A percentile compares a stretch with the other conserved stretches of the same genome.
Conservation (phyloP, 495 filamentous ascomycete species). For the Aspergillus avenaceus region DNA sequence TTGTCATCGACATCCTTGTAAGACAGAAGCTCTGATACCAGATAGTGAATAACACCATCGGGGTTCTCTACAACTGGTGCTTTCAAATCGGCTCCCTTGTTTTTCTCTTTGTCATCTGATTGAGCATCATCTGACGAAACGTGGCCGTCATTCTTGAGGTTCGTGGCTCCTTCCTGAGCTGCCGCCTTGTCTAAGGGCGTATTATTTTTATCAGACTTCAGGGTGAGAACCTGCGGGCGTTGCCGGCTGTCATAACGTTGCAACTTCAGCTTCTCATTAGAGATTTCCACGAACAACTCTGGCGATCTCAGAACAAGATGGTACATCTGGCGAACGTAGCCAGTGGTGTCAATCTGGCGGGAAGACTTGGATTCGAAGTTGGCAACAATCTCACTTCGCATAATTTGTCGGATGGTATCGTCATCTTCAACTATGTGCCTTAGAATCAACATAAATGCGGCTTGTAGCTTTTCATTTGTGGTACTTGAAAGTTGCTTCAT, state of each 20-base stretch:
- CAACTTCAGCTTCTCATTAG: constrained; percentile 78
- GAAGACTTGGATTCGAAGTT: constrained; percentile 63
- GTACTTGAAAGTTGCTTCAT: constrained; percentile 81
- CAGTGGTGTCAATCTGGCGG: constrained; percentile 62
- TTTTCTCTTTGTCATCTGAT: constrained; percentile 52
- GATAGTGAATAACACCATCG: constrained; percentile 92
- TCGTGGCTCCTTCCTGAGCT: constrained; percentile 27
- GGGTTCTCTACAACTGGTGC: constrained; percentile 85
- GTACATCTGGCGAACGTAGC: constrained; percentile 72
- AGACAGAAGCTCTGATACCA: constrained; percentile 88
- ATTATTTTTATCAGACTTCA: constrained; percentile 49
- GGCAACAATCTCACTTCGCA: constrained; percentile 82
- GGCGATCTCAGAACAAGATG: constrained; percentile 81
- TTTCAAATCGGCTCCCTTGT: constrained; percentile 65
- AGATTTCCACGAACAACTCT: constrained; percentile 84
- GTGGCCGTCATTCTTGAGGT: constrained; percentile 26
- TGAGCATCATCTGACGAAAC: constrained; percentile 25
- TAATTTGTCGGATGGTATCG: constrained; percentile 82
- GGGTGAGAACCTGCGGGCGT: constrained; percentile 52
- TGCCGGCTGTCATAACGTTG: constrained; percentile 54
- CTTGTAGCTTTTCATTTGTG: constrained; percentile 70
- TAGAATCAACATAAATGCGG: constrained; percentile 79
- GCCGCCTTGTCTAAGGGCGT: constrained; percentile 22
- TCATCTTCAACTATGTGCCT: constrained; percentile 95
- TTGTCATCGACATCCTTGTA: constrained; percentile 90